Conservation (phyloP, 139 green algal species). For the Ettlia oleoabundans region DNA sequence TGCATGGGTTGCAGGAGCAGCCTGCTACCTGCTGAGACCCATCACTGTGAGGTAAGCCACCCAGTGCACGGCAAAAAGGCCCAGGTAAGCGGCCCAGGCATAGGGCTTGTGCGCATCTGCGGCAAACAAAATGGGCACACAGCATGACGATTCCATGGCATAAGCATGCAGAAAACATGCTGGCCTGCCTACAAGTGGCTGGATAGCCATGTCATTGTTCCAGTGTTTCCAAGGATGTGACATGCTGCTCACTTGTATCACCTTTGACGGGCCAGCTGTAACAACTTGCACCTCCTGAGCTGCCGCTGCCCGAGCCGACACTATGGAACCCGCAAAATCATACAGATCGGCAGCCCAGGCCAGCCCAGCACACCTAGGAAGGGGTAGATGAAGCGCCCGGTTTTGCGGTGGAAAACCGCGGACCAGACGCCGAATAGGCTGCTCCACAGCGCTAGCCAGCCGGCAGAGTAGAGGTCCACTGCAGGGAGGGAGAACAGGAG, state of each 20-base stretch:
- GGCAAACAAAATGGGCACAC: neutral
- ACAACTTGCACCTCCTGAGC: too few relatives aligned
- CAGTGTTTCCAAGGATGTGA: too few relatives aligned
- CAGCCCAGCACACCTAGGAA: slow-evolving; percentile 18
- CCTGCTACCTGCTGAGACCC: neutral
- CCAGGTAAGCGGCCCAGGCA: slow-evolving; percentile 20
- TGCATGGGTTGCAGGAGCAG: too few relatives aligned
- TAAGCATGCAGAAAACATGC: neutral
- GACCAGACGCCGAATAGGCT: slow-evolving; percentile 25
- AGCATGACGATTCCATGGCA: neutral
- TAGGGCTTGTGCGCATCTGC: slow-evolving; percentile 27
- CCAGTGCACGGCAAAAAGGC: slow-evolving; percentile 10
- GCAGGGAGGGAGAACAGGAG: neutral
- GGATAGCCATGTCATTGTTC: too few relatives aligned
- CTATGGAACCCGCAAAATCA: neutral
- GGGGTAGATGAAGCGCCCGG: slow-evolving; percentile 25
- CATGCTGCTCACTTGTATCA: too few relatives aligned
- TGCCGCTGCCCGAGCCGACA: too few relatives aligned
- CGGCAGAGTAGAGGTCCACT: neutral
- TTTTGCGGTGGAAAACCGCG: neutral
- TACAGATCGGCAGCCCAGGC: neutral
- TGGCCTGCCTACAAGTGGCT: too few relatives aligned
- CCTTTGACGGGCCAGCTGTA: too few relatives aligned
- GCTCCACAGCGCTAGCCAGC: slow-evolving; percentile 23
- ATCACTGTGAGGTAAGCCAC: slow-evolving; percentile 10